A percentile compares a stretch with the other conserved stretches of the same genome.
phyloP scores from a whole-genome alignment of 2,329 filamentous ascomycete species.

The Herpotrichia juniperi region DNA sequence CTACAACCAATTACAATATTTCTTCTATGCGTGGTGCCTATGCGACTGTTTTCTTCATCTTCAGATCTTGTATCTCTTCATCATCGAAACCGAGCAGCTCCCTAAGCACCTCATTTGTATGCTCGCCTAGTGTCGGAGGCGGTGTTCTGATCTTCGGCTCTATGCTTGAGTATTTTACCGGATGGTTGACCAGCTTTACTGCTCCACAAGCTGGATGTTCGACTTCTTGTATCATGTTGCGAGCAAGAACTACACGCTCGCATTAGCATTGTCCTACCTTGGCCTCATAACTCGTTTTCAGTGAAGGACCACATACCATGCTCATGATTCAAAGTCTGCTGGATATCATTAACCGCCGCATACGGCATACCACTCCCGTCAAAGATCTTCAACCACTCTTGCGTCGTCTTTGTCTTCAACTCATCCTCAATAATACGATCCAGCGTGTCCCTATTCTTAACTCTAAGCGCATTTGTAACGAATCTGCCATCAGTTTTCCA shows the following conservation, averaged over 20 bases:
- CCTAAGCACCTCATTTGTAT: slow-evolving; percentile 41
- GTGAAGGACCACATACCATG: slow-evolving; percentile 64
- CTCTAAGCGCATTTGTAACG: slow-evolving; percentile 63
- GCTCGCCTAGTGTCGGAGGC: slow-evolving; percentile 75
- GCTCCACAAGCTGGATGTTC: slow-evolving; percentile 82
- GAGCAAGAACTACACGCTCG: slow-evolving; percentile 61
- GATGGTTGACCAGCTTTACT: slow-evolving; percentile 88
- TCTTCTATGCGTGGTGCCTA: slow-evolving; percentile 7
- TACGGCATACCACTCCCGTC: slow-evolving; percentile 94
- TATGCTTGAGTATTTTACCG: slow-evolving; percentile 89
- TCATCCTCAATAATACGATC: slow-evolving; percentile 78
- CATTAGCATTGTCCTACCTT: not conserved
- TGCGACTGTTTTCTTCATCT: slow-evolving; percentile 22
- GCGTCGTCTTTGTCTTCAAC: slow-evolving; percentile 77
- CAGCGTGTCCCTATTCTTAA: slow-evolving; percentile 73
- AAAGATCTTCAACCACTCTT: slow-evolving; percentile 84
- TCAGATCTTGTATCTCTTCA: slow-evolving; percentile 27
- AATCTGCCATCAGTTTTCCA: slow-evolving; percentile 64
- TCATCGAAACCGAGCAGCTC: slow-evolving; percentile 35
- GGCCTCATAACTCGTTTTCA: not conserved
- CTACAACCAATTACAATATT: not conserved
- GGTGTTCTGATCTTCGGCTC: slow-evolving; percentile 75
- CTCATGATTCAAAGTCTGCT: slow-evolving; percentile 79
- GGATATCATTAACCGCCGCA: slow-evolving; percentile 90
- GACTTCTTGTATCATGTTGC: slow-evolving; percentile 87